Evolutionary conservation across 2,329 filamentous ascomycete genomes (phyloP).

Genomic region (Trichoderma sp.): DNA sequence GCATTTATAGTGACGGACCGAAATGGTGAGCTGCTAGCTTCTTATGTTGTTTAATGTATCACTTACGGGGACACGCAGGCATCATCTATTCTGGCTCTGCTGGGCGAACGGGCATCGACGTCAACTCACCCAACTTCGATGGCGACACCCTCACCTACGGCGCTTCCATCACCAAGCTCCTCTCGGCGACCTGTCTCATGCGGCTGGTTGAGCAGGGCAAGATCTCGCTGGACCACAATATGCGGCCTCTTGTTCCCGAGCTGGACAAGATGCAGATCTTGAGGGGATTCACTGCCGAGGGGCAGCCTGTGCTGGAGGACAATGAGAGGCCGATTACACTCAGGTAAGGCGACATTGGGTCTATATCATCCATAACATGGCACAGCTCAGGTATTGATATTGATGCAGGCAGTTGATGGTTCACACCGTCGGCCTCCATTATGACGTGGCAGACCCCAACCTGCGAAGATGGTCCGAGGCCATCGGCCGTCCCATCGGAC

Average conservation of each 20-base stretch:
- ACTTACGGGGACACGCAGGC: too few relatives aligned
- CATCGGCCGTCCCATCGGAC: conserved; percentile 37
- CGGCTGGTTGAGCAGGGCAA: conserved; percentile 43
- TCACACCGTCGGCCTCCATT: conserved; percentile 51
- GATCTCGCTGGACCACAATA: conserved; percentile 42
- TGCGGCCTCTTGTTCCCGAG: conserved; percentile 39
- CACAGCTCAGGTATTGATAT: not conserved
- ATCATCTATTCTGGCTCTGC: conserved; percentile 41
- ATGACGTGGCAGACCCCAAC: conserved; percentile 45
- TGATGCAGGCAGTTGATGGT: conserved; percentile 43
- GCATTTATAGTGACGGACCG: conserved; percentile 40
- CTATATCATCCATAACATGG: not conserved
- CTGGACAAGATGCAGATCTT: conserved; percentile 41
- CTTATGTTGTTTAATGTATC: too few relatives aligned
- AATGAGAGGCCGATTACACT: conserved; percentile 44
- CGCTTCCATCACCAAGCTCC: conserved; percentile 49
- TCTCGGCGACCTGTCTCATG: conserved; percentile 42
- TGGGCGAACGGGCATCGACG: conserved; percentile 39
- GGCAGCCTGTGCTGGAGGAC: conserved; percentile 41
- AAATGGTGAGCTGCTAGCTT: conserved; percentile 31
- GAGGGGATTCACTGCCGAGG: conserved; percentile 40
- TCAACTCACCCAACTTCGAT: conserved; percentile 36
- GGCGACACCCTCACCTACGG: conserved; percentile 40
- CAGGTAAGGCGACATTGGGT: conserved; percentile 33
- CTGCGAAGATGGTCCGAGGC: conserved; percentile 44